Evolutionary conservation across 768 basidiomycete genomes (phyloP).

Genomic region (Panaeolus papilionaceus): DNA sequence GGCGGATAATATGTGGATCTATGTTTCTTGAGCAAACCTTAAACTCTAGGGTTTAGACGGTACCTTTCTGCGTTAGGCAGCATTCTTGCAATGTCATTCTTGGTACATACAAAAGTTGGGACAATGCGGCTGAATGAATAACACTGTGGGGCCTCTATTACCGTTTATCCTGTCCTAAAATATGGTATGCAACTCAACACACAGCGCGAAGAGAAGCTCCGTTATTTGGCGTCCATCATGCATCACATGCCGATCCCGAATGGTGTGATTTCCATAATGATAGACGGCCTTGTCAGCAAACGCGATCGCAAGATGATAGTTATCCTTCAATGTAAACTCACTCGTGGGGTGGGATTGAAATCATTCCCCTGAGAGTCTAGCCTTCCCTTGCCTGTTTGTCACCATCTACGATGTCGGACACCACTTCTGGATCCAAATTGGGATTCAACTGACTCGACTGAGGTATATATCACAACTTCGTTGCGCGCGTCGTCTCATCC

Average conservation of each 20-base stretch:
- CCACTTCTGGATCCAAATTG: no score
- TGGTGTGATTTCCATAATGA: conserved; percentile 8
- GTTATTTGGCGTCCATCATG: background rate
- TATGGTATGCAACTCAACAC: background rate
- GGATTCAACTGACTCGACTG: no score
- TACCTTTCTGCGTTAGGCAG: background rate
- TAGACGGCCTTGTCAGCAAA: background rate
- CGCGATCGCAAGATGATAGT: background rate
- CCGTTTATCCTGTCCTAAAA: background rate
- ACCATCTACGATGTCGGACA: no score
- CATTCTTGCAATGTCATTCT: background rate
- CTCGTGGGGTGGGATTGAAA: no score
- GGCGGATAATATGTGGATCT: background rate
- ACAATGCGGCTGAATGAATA: no score
- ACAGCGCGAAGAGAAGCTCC: background rate
- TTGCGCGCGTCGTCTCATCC: no score
- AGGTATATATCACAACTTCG: no score
- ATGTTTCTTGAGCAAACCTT: background rate
- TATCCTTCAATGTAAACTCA: no score
- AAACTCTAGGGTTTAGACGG: background rate
- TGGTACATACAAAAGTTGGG: background rate
- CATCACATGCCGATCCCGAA: conserved; percentile 8
- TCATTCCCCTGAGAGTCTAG: no score
- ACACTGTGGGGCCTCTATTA: background rate
- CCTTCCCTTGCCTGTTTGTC: no score